Evolutionary conservation across 257 asterid genomes (phyloP), one percentile per base, ranked within the genome.

Genomic region (Solanum verrucosum): DNA sequence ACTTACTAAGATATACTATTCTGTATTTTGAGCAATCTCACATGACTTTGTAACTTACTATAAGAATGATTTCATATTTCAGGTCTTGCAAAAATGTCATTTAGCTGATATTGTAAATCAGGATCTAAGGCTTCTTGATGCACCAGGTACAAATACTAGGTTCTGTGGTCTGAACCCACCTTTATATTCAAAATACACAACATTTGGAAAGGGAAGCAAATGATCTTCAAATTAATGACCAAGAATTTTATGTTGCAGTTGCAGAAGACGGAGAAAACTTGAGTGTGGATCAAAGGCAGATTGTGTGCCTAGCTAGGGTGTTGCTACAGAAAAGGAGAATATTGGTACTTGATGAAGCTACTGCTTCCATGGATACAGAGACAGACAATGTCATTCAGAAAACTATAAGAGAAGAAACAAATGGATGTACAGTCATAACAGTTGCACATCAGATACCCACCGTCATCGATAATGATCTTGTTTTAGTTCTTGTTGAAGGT

Each of bases 211-310:
- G 49, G 59, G 72, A 84, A 52, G 44, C 49, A 44, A 23, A 52
- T 20, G 35, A 35, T 68, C 77, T 83, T 34, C 7, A n/a, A 27
- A 68, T 23, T 88, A 23, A 18, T 71, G 20, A 10, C 13, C 8
- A 31, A n/a, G 59, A 29, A 60, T 25, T 33, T 60, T 60, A 68
- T 88, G 29, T 5, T 79, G 87, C 93, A 96, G 98, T 96, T 56
- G 95, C 94, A 72, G 98, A 95, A 93, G 98, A 95, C 90, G 98
- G 98, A 88, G 98, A 93, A 84, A 96, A 95, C 78, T 92, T 98
- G 98, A 96, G 98, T 31, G 86, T 96, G 67, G 97, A 98, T 77
- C 98, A 95, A 89, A 90, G 98, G 92, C 98, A 96, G 77, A 96
- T 95, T 0, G 91, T 96, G n/a, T 95, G 98, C 87, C 89, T 95